Base-by-base conservation (phyloP, 805 yeast species). In the Saccharomycopsis babjevae region DNA sequence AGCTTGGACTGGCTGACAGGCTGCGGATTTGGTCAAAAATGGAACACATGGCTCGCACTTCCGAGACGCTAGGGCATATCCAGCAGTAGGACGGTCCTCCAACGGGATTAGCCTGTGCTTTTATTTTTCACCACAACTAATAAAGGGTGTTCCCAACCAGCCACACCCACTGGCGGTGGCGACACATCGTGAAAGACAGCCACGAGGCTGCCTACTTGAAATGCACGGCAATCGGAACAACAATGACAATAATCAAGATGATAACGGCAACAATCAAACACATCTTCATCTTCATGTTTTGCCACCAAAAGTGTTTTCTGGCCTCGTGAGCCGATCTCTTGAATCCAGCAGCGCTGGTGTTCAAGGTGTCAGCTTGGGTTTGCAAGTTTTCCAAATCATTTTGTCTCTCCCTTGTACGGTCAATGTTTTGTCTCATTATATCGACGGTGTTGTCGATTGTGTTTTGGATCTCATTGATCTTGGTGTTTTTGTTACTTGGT, bases 241-340 rank as follows among this genome's bases (percentile, higher is more conserved):
- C 88, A 65, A 86, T 83, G 61, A 93, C 96, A 60, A 93, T 88
- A 61, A 93, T 75, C 67, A 93, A 75, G 59, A 92, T 83, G 70
- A 93, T 84, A 59, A 94, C 85, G 34, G 86, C 88, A 56, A 86
- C 83, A 62, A 92, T 86, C 61, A 89, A 76, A 74, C 98, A 93
- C 79, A 92, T 77, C 74, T 96, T 86, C 93, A 94, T 88, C 78
- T 94, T 94, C 83, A 94, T 81, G 73, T 93, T 97, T 75, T 94
- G 93, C 88, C 96, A 89, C 98, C 98, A 93, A 97, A 93, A 93
- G 71, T 92, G 96, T 74, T 92, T 93, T 76, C 99, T 88, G 56
- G 93, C 97, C 68, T 96, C 85, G 76, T 93, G 93, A 62, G 99
- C 98, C 50, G 97, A 96, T 72, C 96, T 83, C 72, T 96, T 89